phyloP scores from a whole-genome alignment of 805 yeast genomes.

The Wickerhamiella spandovensis region DNA sequence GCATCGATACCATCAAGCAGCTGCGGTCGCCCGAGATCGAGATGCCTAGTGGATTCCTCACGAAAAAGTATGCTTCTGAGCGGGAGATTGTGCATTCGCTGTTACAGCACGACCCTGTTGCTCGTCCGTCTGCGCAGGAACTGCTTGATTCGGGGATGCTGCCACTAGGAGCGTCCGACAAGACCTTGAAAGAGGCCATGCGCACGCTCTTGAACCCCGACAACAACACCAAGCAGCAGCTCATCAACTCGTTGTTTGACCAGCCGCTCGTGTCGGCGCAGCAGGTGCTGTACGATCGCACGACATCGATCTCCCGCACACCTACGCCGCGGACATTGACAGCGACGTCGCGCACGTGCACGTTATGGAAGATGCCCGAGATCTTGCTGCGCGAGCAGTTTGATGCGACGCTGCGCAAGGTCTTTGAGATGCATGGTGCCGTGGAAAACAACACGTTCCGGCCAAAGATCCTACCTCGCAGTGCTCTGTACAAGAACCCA shows the following conservation, averaged over 20 bases:
- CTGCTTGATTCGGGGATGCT: conserved; percentile 68
- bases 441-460: conserved; percentile 49
- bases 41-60: conserved; percentile 59
- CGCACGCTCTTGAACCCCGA: conserved; percentile 77
- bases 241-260: conserved; percentile 69
- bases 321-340: background rate
- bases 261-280: conserved; percentile 77
- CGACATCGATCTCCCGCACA: background rate
- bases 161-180: conserved; percentile 84
- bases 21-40: conserved; percentile 46
- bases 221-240: conserved; percentile 90
- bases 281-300: conserved; percentile 64
- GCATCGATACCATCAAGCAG: conserved; percentile 57
- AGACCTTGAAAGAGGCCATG: conserved; percentile 75
- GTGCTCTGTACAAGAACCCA: conserved; percentile 53
- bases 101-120: conserved; percentile 64
- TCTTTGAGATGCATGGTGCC: conserved; percentile 78
- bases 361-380: conserved; percentile 26
- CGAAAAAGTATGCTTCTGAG: conserved; percentile 40
- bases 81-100: conserved; percentile 51
- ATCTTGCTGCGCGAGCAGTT: conserved; percentile 48
- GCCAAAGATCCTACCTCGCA: conserved; percentile 66
- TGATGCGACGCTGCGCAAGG: conserved; percentile 41
- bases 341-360: conserved; percentile 1
- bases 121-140: conserved; percentile 68